Conservation (phyloP, 495 filamentous ascomycete species). For the Penicillium pulvis region DNA sequence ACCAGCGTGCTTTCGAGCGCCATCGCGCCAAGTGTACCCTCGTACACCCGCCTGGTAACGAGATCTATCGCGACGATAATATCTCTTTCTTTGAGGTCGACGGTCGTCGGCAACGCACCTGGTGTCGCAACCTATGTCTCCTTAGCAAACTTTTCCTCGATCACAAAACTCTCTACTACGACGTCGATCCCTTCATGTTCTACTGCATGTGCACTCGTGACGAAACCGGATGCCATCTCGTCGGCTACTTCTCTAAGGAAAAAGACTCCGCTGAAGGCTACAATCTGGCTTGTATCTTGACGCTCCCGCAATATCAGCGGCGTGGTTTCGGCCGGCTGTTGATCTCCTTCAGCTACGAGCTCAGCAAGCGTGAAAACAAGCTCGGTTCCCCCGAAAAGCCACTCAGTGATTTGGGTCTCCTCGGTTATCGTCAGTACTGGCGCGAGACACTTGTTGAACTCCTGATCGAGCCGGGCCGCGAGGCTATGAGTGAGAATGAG, state of each 20-base stretch:
- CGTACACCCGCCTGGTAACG: conserved; percentile 92
- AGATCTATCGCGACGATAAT: conserved; percentile 94
- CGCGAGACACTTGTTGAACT: conserved; percentile 88
- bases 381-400: conserved; percentile 96
- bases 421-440: conserved; percentile 96
- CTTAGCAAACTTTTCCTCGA: conserved; percentile 96
- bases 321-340: conserved; percentile 90
- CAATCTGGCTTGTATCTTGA: conserved; percentile 97
- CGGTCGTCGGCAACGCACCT: conserved; percentile 89
- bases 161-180: conserved; percentile 99
- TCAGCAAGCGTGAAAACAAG: conserved; percentile 92
- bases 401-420: conserved; percentile 85
- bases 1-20: conserved; percentile 73
- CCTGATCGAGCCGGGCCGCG: conserved; percentile 60
- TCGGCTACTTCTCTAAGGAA: conserved; percentile 98
- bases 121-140: conserved; percentile 95
- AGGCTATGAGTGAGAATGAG: conserved; percentile 78
- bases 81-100: conserved; percentile 98
- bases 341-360: conserved; percentile 97
- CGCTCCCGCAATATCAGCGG: conserved; percentile 91
- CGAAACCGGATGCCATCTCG: conserved; percentile 84
- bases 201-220: conserved; percentile 95
- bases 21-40: conserved; percentile 91
- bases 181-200: conserved; percentile 97
- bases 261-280: conserved; percentile 96